Base-by-base conservation (phyloP, 441 rosid species). In the Melastoma candidum region DNA sequence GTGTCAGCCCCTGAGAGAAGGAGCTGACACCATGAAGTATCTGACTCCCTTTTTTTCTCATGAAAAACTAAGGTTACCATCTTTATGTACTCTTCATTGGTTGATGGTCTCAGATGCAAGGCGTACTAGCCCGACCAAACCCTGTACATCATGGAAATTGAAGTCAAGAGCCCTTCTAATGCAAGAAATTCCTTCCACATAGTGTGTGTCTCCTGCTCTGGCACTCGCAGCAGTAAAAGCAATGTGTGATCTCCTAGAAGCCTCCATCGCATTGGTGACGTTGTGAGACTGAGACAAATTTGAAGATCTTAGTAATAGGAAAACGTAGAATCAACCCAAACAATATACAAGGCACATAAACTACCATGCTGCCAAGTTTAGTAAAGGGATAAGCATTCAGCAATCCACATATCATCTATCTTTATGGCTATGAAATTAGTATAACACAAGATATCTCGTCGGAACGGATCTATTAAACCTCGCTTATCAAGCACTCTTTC, bases 101-200 rank as follows among this genome's bases (percentile, higher is more conserved):
- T 80, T 67, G 54, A 81, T 85, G 67, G 85, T 86, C 58, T 90
- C 89, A 64, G 80, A 75, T 29, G 99, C 97, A 50, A 87, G 75
- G 73, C 87, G 78, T 65, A 94, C 86, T 64, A 90, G 67, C 58
- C 68, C 90, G 61, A 94, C 68, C 39, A 90, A 70, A 54, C 87
- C 94, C 56, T 87, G 92, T 57, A 94, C 67, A 48, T 94, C 97
- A 49, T 87, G 97, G 72, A 90, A 94, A 77, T 77, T 85, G 66
- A 80, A 87, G 82, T 94, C 97, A 73, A 94, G 90, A 61, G 99
- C 94, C 53, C 66, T 77, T 78, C 74, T 87, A 50, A 90, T 77
- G 47, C 84, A 76, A 53, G 70, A 55, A 61, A 86, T 64, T 63
- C 74, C 76, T 51, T 89, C 97, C 71, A 71, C 74, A 43, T 61